phyloP scores from a whole-genome alignment of 2,329 filamentous ascomycete species.

The Stagonosporopsis cucurbitacearum region DNA sequence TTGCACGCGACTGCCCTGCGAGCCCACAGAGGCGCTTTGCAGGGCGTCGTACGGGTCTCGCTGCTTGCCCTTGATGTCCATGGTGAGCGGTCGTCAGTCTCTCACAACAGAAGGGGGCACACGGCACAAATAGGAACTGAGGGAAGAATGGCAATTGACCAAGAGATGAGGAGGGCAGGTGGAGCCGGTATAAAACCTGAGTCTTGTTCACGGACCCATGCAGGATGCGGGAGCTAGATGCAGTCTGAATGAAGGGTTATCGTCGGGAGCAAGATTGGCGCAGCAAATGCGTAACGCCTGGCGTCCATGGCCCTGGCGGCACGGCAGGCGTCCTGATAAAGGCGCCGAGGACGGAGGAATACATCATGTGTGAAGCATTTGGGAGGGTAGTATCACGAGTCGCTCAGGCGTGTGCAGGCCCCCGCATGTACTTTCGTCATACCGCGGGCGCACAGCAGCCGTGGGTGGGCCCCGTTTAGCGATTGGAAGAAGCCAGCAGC shows the following conservation, averaged over 20 bases:
- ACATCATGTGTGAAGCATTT: slow-evolving; percentile 8
- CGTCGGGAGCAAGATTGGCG: slow-evolving; percentile 35
- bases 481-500: slow-evolving; percentile 11
- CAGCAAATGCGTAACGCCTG: slow-evolving; percentile 21
- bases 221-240: slow-evolving; percentile 43
- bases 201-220: slow-evolving; percentile 34
- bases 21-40: slow-evolving; percentile 48
- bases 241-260: slow-evolving; percentile 32
- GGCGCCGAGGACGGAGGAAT: slow-evolving; percentile 23
- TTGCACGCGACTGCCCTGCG: slow-evolving; percentile 43
- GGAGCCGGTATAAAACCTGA: slow-evolving; percentile 28
- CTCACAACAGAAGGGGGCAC: slow-evolving; percentile 3
- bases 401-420: not conserved
- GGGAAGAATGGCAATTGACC: not conserved
- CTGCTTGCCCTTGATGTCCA: slow-evolving; percentile 50
- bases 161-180: slow-evolving; percentile 16
- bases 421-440: slow-evolving; percentile 17
- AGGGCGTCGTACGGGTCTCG: slow-evolving; percentile 56
- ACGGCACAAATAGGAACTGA: not conserved
- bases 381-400: slow-evolving; percentile 8
- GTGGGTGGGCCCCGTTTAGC: slow-evolving; percentile 31
- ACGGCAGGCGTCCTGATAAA: slow-evolving; percentile 10
- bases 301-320: slow-evolving; percentile 9
- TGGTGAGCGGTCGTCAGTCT: slow-evolving; percentile 22
- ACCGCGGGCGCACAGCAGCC: slow-evolving; percentile 5